Evolutionary conservation across 2,329 filamentous ascomycete species (phyloP), one percentile per base, ranked within the genome.

Genomic region (Colletotrichum sojae): DNA sequence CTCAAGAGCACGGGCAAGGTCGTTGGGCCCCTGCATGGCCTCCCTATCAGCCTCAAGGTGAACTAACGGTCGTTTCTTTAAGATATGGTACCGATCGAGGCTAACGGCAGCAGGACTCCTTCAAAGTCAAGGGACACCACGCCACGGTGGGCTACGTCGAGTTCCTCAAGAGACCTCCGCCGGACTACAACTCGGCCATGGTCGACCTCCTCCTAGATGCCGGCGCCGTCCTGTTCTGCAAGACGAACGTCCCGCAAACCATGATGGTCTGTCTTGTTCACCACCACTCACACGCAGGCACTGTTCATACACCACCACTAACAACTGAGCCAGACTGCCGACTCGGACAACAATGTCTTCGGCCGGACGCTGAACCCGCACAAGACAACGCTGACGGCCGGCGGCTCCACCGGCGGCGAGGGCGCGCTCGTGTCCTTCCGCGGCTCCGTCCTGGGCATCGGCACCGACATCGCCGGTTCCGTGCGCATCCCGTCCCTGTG

Each of bases 181-280:
- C 15, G 76, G 78, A 39, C 77, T 83, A 70, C 87, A 91, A 64
- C 75, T 84, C 88, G 0, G 83, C 85, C 0, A 79, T 92, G 6
- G 86, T 92, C 0, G 82, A 87, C 9, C 80, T 91, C 1, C 78
- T 93, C 4, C 79, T 87, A 27, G 82, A 83, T 18, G 82, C 89
- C 0, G 91, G 91, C 1, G 91, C 91, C 1, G 83, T 93, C 0
- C 79, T 91, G n/a, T 91, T 92, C 72, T 85, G 88, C 72, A 93
- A 93, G 78, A 93, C 91, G 0, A 92, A 92, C 73, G 82, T 93
- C 2, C 90, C 91, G 1, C 87, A 89, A 70, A 87, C 86, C 0
- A 77, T 89, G 65, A 81, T 82, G 73, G 82, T 80, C 9, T 4
- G 70, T 43, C n/a, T 9, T 49, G 4, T 36, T 1, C 18, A 13